Evolutionary conservation across 129 eudicot genomes (phyloP), one percentile per base, ranked within the genome.

Genomic region (Pittosporum tobira): DNA sequence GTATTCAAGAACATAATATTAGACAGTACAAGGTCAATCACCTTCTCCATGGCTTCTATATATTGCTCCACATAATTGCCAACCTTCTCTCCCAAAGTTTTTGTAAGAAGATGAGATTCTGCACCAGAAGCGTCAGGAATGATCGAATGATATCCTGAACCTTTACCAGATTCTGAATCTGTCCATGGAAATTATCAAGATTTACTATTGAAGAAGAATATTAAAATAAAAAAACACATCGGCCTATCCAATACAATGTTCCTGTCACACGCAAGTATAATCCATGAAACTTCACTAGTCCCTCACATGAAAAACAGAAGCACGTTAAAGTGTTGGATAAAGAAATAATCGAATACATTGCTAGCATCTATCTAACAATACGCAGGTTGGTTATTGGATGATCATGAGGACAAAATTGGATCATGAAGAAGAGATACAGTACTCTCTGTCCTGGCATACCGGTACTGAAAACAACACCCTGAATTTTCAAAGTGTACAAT

Each of bases 21-120:
- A 28, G 53, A 57, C 30, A 68, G 24, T 56, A 56, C 29, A 59
- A 43, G 59, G 52, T 44, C 43, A 36, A 59, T 74, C 58, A 78
- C 98, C 90, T 80, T 86, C 81, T 91, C 98, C 98, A 91, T 83
- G 57, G 87, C 83, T 51, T 86, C 94, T 66, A 91, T 58, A 70
- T 91, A 91, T 51, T 83, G 90, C 56, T 81, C 83, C 40, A 91
- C 95, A 50, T 50, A 71, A 51, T 73, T 69, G 29, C 85, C 94
- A 69, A 91, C 80, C 81, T 80, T 86, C 9, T 80, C 87, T 51
- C 81, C 94, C 60, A 91, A 68, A 21, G 70, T 62, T 56, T 73
- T 83, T 36, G 98, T 80, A 51, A 77, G 75, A 22, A 68, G 51
- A 72, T 91, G 95, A 20, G 79, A 71, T 52, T 71, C 96, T 16